Evolutionary conservation across 495 filamentous ascomycete genomes (phyloP).

Genomic region (Talaromyces proteolyticus): DNA sequence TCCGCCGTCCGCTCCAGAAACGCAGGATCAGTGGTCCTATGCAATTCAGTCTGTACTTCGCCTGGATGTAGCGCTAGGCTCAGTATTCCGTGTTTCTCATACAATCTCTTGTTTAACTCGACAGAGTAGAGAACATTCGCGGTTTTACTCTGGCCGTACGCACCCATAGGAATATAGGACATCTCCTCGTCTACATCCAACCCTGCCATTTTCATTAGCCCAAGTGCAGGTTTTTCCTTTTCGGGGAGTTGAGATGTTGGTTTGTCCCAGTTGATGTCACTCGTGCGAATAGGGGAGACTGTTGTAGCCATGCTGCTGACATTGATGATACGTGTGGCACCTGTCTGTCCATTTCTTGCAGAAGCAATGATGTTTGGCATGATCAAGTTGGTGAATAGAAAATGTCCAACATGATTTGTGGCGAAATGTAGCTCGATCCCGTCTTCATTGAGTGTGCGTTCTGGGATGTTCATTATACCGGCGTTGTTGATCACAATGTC

Average conservation of each 20-base stretch:
- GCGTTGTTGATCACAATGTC: slow-evolving; percentile 68
- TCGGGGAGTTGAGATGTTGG: not conserved
- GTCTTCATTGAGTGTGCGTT: slow-evolving; percentile 20
- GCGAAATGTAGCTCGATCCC: slow-evolving; percentile 50
- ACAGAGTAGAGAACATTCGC: slow-evolving; percentile 50
- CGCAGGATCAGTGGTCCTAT: not conserved
- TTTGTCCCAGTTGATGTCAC: slow-evolving; percentile 20
- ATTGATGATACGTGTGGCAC: slow-evolving; percentile 16
- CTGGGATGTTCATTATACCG: slow-evolving; percentile 52
- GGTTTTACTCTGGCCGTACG: slow-evolving; percentile 52
- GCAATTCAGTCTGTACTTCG: not conserved
- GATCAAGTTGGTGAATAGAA: slow-evolving; percentile 52
- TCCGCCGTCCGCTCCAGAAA: not conserved
- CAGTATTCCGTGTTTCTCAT: slow-evolving; percentile 13
- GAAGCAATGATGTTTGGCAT: slow-evolving; percentile 34
- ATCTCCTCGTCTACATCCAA: slow-evolving; percentile 2
- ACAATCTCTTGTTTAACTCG: slow-evolving; percentile 33
- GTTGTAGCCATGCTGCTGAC: slow-evolving; percentile 33
- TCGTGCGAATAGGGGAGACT: slow-evolving; percentile 5
- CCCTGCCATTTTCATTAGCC: not conserved
- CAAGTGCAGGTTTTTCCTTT: not conserved
- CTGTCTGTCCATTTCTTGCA: slow-evolving; percentile 15
- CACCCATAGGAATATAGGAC: slow-evolving; percentile 29
- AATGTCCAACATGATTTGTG: slow-evolving; percentile 51
- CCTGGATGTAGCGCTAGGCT: slow-evolving; percentile 41